Conservation (phyloP, 2,329 filamentous ascomycete species). For the Cladosporium sp. region DNA sequence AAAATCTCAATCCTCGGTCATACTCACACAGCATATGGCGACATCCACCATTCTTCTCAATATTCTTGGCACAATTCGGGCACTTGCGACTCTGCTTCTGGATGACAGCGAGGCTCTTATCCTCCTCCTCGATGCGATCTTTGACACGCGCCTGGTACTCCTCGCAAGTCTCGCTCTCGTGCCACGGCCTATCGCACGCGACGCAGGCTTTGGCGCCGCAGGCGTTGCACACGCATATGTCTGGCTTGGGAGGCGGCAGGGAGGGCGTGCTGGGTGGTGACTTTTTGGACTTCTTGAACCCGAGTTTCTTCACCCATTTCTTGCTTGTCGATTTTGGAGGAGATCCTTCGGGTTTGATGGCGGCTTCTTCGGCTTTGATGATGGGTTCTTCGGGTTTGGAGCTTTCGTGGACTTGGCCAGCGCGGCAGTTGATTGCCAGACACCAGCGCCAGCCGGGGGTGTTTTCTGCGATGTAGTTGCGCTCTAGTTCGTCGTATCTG, state of each 20-base stretch:
- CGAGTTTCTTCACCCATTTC: no score
- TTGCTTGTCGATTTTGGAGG: not conserved
- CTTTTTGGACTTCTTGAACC: no score
- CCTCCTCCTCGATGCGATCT: constrained; percentile 26
- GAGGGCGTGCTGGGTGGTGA: not conserved
- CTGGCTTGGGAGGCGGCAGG: no score
- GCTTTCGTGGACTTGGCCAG: constrained; percentile 44
- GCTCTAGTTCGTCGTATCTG: constrained; percentile 31
- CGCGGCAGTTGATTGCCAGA: constrained; percentile 44
- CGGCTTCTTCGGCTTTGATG: no score
- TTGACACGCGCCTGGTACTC: constrained; percentile 30
- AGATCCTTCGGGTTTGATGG: not conserved
- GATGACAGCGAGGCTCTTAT: constrained; percentile 20
- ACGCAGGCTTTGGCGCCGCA: constrained; percentile 30
- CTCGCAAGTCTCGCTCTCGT: constrained; percentile 29
- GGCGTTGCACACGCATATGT: constrained; percentile 29
- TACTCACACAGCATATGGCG: constrained; percentile 26
- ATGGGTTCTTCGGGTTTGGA: not conserved
- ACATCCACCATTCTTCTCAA: constrained; percentile 33
- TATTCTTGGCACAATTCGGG: constrained; percentile 25
- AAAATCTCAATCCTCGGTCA: no score
- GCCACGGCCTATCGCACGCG: constrained; percentile 28
- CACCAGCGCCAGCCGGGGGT: constrained; percentile 50
- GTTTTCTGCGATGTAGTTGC: constrained; percentile 23
- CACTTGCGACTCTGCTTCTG: constrained; percentile 24